Conservation (phyloP, 2,329 filamentous ascomycete genomes). For the Xylariaceae sp. region DNA sequence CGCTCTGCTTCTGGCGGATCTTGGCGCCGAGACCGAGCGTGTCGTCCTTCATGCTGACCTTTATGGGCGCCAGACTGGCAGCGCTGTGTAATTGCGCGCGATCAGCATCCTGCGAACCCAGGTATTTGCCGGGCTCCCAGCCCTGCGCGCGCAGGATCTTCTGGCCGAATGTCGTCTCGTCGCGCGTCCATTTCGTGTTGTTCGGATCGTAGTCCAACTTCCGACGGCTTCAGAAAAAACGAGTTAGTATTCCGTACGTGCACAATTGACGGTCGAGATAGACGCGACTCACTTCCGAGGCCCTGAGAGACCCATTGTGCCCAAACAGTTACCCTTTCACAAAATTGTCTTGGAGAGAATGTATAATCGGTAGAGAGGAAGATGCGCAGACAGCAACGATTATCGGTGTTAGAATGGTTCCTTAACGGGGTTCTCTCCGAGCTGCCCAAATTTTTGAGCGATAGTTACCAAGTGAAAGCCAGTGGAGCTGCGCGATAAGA, state of each 20-base stretch:
- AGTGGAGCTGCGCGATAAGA: conserved; percentile 8
- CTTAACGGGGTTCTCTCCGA: conserved; percentile 1
- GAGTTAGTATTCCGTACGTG: conserved; percentile 6
- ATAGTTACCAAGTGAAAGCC: conserved; percentile 3
- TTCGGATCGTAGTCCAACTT: conserved; percentile 91
- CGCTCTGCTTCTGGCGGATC: conserved; percentile 55
- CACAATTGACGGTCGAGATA: not conserved
- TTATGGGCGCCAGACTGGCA: conserved; percentile 80
- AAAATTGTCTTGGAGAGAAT: not conserved
- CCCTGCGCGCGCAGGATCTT: conserved; percentile 83
- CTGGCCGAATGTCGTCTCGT: conserved; percentile 79
- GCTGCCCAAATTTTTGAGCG: conserved; percentile 16
- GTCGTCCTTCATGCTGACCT: conserved; percentile 82
- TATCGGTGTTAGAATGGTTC: conserved; percentile 1
- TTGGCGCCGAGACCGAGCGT: conserved; percentile 84
- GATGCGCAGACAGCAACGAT: conserved; percentile 4
- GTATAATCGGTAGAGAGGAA: not conserved
- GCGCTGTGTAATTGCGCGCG: conserved; percentile 73
- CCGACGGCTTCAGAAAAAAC: conserved; percentile 34
- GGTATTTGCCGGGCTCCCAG: conserved; percentile 78
- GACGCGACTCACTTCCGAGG: conserved; percentile 24
- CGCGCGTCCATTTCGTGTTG: conserved; percentile 87
- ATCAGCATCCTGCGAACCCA: conserved; percentile 71
- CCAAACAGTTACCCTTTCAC: not conserved
- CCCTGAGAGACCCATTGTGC: conserved; percentile 29